A percentile compares a stretch with the other conserved stretches of the same genome.
Evolutionary conservation across 805 yeast species (phyloP).

Genomic region (Hanseniaspora thailandica): DNA sequence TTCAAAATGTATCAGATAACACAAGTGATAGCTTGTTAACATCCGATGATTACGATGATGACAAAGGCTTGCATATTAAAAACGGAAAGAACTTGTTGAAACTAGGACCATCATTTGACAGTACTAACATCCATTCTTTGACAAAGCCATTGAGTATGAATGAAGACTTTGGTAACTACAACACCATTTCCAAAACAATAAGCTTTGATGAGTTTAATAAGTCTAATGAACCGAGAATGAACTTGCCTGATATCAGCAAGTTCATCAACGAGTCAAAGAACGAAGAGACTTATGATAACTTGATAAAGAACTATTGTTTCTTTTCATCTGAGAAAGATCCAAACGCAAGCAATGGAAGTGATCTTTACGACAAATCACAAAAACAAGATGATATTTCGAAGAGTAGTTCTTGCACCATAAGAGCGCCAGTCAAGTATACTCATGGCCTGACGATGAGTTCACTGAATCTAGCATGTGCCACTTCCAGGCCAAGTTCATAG

Average conservation of each 20-base stretch:
- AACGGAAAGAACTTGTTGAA: background rate
- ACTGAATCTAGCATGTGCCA: background rate
- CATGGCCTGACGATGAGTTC: background rate
- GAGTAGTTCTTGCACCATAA: conserved; percentile 2
- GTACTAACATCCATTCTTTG: no score
- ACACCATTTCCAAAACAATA: background rate
- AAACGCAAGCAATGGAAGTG: background rate
- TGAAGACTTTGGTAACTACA: background rate
- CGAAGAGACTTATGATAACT: background rate
- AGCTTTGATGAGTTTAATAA: background rate
- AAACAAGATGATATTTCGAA: background rate
- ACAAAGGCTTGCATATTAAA: background rate
- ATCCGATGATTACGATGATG: conserved; percentile 2
- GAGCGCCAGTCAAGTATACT: background rate
- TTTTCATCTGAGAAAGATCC: background rate
- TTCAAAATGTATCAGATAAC: conserved; percentile 3
- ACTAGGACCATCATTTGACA: background rate
- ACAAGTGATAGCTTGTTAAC: conserved; percentile 3
- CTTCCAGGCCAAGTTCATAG: background rate
- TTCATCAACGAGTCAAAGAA: background rate
- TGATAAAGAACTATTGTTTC: conserved; percentile 4
- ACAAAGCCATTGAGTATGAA: background rate
- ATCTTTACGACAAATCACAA: background rate
- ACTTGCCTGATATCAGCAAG: background rate
- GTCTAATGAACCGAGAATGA: background rate